Evolutionary conservation across 192 early-diverging fungal genomes (phyloP).

Genomic region (Backusella parvicylindrica): DNA sequence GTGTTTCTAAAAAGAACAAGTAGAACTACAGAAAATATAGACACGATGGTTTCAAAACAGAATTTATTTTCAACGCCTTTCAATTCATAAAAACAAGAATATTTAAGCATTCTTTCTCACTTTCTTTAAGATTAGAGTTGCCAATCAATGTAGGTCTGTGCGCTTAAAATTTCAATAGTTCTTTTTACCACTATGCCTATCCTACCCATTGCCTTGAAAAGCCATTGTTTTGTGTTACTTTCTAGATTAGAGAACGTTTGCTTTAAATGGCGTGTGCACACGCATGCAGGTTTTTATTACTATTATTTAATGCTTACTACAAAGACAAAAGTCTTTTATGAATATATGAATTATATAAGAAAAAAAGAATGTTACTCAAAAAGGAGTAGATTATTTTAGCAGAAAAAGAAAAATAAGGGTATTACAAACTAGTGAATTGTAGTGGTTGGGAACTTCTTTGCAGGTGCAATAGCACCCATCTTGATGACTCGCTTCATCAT

Average conservation of each 20-base stretch:
- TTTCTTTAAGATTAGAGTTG: background rate
- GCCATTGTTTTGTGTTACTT: background rate
- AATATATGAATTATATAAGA: background rate
- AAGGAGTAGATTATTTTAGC: background rate
- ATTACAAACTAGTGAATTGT: background rate
- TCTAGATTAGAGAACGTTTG: background rate
- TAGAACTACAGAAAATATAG: background rate
- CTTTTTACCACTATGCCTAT: background rate
- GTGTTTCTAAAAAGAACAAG: background rate
- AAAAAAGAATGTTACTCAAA: background rate
- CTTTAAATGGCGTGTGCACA: background rate
- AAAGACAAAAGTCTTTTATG: background rate
- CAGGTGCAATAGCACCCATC: background rate
- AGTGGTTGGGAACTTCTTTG: slow-evolving; percentile 4
- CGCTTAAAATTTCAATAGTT: background rate
- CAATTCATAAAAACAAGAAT: no score
- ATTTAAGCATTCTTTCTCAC: background rate
- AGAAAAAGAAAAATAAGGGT: background rate
- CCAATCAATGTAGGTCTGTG: background rate
- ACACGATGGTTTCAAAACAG: background rate
- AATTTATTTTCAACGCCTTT: background rate
- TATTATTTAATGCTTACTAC: background rate
- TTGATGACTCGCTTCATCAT: slow-evolving; percentile 18
- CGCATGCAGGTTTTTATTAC: background rate
- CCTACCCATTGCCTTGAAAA: background rate